Base-by-base conservation (phyloP, 1,139 yeast species). In the Debaryomyces robertsiae region DNA sequence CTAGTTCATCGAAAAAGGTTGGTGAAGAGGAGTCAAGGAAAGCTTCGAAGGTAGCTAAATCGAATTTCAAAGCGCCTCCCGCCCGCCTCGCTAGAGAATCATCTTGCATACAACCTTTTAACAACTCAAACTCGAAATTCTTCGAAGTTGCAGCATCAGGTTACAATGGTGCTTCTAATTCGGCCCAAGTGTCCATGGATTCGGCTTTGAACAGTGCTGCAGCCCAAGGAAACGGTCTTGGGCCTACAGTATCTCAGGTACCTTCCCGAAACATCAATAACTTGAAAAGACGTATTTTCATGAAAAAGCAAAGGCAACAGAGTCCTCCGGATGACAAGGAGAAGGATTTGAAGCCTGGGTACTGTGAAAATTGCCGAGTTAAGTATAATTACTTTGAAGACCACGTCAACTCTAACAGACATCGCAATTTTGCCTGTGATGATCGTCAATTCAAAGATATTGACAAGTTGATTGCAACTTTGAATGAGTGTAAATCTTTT, bases 281-380 rank as follows among this genome's bases (percentile, higher is more conserved):
- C 45, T 67, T 84, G 50, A 81, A 82, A 54, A 69, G 82, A 47
- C 57, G 77, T 47, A 73, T 73, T 24, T 67, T 72, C 48, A 62
- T 72, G 62, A 73, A 73, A 46, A 66, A 61, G 42, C 73, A 69
- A 46, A 63, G 58, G 41, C 63, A 54, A 48, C 36, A 38, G 9
- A 28, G 7, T 24, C 44, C 43, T 36, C 58, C 43, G 84, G 95
- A 71, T 85, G 88, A 55, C 84, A 46, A 57, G 47, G 68, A 65
- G 35, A 55, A 58, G 41, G 75, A 68, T 34, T 51, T 55, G 43
- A 70, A 63, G 30, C 76, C 82, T 1, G 95, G 95, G 0, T 89
- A 87, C 62, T 93, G 98, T 65, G 99, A 93, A 58, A 94, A 93
- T 61, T 93, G 99, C 62, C 76, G 94, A 25, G 88, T 85, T 49